A percentile compares a stretch with the other conserved stretches of the same genome.
Evolutionary conservation across 345 rosid genomes (phyloP).

Genomic region (Acer yangbiense): DNA sequence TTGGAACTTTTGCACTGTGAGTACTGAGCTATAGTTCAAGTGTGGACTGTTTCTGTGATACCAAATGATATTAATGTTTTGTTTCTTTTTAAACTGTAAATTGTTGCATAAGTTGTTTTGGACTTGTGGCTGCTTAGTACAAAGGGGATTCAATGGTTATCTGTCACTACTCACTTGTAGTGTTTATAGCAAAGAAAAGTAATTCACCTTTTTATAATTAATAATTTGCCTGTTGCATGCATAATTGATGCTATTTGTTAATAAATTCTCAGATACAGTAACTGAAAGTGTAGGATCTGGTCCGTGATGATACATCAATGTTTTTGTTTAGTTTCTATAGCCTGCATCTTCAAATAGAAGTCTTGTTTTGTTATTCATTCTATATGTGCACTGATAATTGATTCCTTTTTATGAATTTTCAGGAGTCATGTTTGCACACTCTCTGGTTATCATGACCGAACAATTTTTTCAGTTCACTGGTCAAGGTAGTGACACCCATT

Average conservation of each 20-base stretch:
- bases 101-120: background rate
- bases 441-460: constrained; percentile 93
- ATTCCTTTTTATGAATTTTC: constrained; percentile 29
- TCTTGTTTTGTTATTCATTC: background rate
- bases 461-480: constrained; percentile 92
- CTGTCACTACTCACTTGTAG: too few species aligned
- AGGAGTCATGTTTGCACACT: constrained; percentile 85
- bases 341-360: background rate
- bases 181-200: too few species aligned
- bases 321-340: background rate
- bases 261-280: background rate
- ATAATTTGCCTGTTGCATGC: too few species aligned
- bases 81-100: background rate
- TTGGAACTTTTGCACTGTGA: background rate
- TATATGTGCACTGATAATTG: background rate
- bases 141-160: too few species aligned
- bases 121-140: background rate
- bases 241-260: too few species aligned
- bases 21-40: background rate
- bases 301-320: background rate
- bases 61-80: background rate
- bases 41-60: background rate
- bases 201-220: too few species aligned
- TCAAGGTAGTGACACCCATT: constrained; percentile 64
- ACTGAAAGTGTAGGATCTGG: background rate